Conservation (phyloP, 306 rosid species). For the Arachis hypogaea region DNA sequence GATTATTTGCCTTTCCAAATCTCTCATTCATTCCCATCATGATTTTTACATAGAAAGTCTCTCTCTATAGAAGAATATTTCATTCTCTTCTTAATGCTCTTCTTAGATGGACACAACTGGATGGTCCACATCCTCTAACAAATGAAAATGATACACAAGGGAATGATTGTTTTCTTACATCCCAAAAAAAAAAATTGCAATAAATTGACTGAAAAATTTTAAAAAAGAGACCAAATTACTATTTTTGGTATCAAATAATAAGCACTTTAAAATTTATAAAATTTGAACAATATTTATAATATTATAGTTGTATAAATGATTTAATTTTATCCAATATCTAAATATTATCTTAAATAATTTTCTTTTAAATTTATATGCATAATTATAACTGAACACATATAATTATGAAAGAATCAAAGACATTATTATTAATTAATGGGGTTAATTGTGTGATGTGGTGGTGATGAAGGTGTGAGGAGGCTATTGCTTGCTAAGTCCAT, state of each 20-base stretch:
- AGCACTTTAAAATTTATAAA: no score
- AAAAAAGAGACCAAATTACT: not conserved
- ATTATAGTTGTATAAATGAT: no score
- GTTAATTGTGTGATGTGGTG: not conserved
- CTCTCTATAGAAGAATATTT: constrained; percentile 59
- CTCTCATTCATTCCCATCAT: constrained; percentile 53
- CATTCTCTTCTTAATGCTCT: constrained; percentile 67
- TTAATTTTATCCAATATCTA: no score
- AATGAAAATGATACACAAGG: constrained; percentile 47
- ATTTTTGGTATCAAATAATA: no score
- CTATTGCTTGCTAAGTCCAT: constrained; percentile 42
- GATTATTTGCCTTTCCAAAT: constrained; percentile 35
- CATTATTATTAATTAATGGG: no score
- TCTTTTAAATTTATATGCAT: no score
- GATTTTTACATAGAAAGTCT: constrained; percentile 52
- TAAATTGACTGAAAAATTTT: constrained; percentile 22
- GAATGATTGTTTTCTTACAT: constrained; percentile 44
- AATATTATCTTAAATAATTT: no score
- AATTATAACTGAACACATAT: no score
- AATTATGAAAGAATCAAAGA: no score
- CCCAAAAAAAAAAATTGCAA: no score
- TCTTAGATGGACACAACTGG: constrained; percentile 72
- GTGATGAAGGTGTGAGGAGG: constrained; percentile 11
- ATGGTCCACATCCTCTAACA: constrained; percentile 54
- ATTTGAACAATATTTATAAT: no score